Evolutionary conservation across 2,329 filamentous ascomycete genomes (phyloP).

Genomic region (Domatiomyces catenatus): DNA sequence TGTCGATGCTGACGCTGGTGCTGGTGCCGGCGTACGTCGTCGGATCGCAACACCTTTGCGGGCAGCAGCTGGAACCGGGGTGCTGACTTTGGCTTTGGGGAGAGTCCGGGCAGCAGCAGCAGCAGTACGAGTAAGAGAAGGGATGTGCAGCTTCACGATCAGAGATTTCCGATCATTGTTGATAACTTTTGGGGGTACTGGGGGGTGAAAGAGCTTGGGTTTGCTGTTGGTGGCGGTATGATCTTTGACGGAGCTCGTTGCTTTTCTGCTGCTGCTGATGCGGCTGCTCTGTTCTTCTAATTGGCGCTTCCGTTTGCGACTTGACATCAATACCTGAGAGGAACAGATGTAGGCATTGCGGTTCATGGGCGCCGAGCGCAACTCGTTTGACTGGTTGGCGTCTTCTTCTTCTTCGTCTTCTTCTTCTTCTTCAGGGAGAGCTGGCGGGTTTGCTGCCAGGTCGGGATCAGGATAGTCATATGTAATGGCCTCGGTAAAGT

Average conservation of each 20-base stretch:
- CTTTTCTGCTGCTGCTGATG: not conserved
- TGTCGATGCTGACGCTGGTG: too few relatives aligned
- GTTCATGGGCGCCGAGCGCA: not conserved
- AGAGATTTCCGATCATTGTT: conserved; percentile 13
- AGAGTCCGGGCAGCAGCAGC: too few relatives aligned
- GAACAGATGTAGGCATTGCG: not conserved
- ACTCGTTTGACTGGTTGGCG: not conserved
- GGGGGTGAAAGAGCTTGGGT: not conserved
- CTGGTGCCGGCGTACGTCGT: too few relatives aligned
- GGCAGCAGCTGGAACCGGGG: too few relatives aligned
- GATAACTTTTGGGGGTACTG: conserved; percentile 2
- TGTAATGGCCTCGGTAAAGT: conserved; percentile 22
- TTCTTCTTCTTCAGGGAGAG: conserved; percentile 8
- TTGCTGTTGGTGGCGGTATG: conserved; percentile 2
- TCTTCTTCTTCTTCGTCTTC: not conserved
- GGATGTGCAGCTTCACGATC: conserved; percentile 16
- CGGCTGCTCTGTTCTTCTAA: conserved; percentile 14
- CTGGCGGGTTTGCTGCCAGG: conserved; percentile 2
- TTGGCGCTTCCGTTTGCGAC: conserved; percentile 17
- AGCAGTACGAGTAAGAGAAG: too few relatives aligned
- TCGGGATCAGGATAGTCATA: conserved; percentile 22
- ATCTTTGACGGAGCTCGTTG: not conserved
- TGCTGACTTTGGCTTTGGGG: too few relatives aligned
- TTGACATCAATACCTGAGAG: conserved; percentile 13
- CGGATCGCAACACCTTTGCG: too few relatives aligned